Percentiles rank a stretch among this genome's conserved stretches.
phyloP scores from a whole-genome alignment of 148 eudicot genomes.

The Fagopyrum tataricum region DNA sequence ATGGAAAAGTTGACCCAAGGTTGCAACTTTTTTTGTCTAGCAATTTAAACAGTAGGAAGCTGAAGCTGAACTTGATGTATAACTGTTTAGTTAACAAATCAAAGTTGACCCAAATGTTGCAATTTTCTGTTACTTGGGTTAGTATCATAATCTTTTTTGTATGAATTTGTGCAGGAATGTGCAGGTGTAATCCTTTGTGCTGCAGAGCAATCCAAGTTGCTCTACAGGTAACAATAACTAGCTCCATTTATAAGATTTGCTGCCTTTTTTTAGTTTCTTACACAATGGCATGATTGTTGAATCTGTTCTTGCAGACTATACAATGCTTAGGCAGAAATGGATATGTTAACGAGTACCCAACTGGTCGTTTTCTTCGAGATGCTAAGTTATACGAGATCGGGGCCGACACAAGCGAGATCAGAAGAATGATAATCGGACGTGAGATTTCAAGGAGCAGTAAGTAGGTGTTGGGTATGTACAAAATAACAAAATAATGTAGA shows the following conservation, averaged over 20 bases:
- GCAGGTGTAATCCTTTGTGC: constrained; percentile 91
- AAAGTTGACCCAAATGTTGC: too few relatives aligned
- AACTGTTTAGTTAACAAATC: neutral
- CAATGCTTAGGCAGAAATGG: constrained; percentile 97
- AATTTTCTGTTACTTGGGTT: too few relatives aligned
- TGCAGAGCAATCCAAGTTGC: constrained; percentile 99
- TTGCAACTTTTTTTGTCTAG: constrained; percentile 8
- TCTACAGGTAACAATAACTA: constrained; percentile 54
- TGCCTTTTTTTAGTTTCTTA: neutral
- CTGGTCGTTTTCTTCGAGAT: constrained; percentile 93
- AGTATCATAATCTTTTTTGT: too few relatives aligned
- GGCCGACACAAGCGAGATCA: constrained; percentile 95
- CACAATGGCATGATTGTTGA: too few relatives aligned
- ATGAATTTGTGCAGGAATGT: constrained; percentile 55
- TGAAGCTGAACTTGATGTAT: neutral
- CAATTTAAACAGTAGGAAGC: neutral
- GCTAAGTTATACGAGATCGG: constrained; percentile 96
- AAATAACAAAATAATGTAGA: too few relatives aligned
- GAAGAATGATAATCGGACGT: constrained; percentile 87
- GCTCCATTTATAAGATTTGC: neutral
- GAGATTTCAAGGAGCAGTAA: constrained; percentile 70
- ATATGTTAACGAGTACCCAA: constrained; percentile 87
- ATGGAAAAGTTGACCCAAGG: constrained; percentile 69
- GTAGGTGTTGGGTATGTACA: neutral
- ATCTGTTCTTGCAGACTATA: constrained; percentile 54